Evolutionary conservation across 2,329 filamentous ascomycete species (phyloP).

Genomic region (Diaporthe caulivora): DNA sequence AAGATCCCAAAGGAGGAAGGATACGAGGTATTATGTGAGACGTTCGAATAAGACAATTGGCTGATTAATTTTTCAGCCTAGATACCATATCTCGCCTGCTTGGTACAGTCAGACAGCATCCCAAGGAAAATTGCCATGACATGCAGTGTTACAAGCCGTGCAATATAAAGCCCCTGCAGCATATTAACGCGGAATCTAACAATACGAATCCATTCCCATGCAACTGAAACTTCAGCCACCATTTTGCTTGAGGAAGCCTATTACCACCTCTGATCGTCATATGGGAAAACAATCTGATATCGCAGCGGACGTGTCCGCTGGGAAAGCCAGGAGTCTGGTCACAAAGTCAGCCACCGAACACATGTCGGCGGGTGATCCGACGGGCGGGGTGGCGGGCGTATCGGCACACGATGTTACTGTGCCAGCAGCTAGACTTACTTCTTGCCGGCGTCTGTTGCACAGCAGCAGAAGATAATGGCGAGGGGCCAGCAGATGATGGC

Average conservation of each 20-base stretch:
- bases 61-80: neutral
- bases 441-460: slow-evolving; percentile 36
- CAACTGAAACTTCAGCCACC: neutral
- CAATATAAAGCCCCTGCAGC: neutral
- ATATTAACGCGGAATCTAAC: neutral
- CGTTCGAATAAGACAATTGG: neutral
- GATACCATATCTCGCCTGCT: neutral
- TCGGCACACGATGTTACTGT: neutral
- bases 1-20: neutral
- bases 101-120: too few relatives aligned
- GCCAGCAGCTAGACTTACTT: slow-evolving; percentile 19
- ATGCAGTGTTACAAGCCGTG: too few relatives aligned
- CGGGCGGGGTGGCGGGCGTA: neutral
- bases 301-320: slow-evolving; percentile 32
- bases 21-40: neutral
- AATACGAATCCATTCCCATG: neutral
- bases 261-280: neutral
- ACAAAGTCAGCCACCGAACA: neutral
- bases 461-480: slow-evolving; percentile 35
- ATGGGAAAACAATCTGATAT: slow-evolving; percentile 36
- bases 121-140: neutral
- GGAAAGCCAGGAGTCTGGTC: slow-evolving; percentile 30
- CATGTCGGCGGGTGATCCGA: neutral
- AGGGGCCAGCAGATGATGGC: slow-evolving; percentile 38
- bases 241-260: neutral